These are phyloP conservation scores for Tuber umbilicatum DNA, from an alignment of 495 filamentous ascomycete species.

Conservation along the genomic window DNA sequence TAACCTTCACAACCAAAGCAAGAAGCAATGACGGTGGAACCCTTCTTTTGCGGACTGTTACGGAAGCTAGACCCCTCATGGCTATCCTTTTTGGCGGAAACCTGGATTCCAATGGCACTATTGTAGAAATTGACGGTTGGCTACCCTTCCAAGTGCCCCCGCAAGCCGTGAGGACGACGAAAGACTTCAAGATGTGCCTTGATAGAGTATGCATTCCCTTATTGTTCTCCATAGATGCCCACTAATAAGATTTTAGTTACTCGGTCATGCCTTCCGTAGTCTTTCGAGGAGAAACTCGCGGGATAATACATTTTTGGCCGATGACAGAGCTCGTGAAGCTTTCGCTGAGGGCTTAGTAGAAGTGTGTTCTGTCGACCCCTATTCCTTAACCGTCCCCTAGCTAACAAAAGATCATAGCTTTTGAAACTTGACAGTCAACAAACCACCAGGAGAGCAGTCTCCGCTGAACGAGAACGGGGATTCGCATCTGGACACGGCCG, in stretches of 20 bases:
- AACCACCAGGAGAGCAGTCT: neutral
- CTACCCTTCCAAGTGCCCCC: conserved; percentile 45
- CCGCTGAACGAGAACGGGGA: neutral
- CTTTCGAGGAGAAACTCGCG: conserved; percentile 30
- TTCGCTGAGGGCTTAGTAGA: conserved; percentile 47
- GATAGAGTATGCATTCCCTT: conserved; percentile 26
- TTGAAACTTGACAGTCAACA: neutral
- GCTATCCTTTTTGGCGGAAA: conserved; percentile 51
- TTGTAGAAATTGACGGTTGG: conserved; percentile 50
- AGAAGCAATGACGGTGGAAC: conserved; percentile 46
- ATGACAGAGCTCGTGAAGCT: conserved; percentile 43
- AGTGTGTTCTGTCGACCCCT: conserved; percentile 21
- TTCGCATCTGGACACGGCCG: neutral
- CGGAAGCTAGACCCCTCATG: conserved; percentile 46
- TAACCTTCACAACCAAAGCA: conserved; percentile 44
- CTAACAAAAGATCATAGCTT: conserved; percentile 5
- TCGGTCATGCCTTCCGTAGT: conserved; percentile 39
- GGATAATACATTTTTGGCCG: conserved; percentile 41
- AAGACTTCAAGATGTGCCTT: conserved; percentile 47
- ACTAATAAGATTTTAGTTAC: conserved; percentile 37
- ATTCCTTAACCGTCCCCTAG: neutral
- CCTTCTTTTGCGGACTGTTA: conserved; percentile 47
- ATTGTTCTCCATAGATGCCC: neutral
- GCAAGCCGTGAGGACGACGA: conserved; percentile 43
- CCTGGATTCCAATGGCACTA: conserved; percentile 38